Evolutionary conservation across 2,329 filamentous ascomycete species (phyloP), one percentile per base, ranked within the genome.

Genomic region (Aspergillus felis): DNA sequence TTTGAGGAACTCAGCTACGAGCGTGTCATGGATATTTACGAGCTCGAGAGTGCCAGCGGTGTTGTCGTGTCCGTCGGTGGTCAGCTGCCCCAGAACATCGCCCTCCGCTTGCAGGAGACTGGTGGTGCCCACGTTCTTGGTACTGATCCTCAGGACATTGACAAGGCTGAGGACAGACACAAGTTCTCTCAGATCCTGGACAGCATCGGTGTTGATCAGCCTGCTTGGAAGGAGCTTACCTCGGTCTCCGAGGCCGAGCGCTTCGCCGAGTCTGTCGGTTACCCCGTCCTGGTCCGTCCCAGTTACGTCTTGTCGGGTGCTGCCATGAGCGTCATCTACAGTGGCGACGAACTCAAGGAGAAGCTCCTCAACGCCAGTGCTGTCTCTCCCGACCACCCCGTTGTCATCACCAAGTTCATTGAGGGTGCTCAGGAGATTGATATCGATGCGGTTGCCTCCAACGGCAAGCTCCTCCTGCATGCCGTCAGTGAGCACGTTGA

Each of bases 151-250:
- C 83, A 87, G 70, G 91, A 97, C 70, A 99, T 99, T 65, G 94
- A 99, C 83, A 95, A 92, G 81, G 94, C 94, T 50, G 94, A 99
- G 78, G 92, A 99, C 74, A 87, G 94, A 72, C 92, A 97, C 76
- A 97, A 99, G 77, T 99, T 99, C 82, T 97, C 93, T 24, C 89
- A 92, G 69, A 97, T 97, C 63, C 84, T 99, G 49, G 94, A 99
- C 76, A 95, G 90, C 75, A 97, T 97, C 67, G 93, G 92, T 58
- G 87, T 99, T 56, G 93, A 97, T 73, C 94, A 99, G 78, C 94
- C 94, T 38, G 92, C 91, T 9, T 99, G 94, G 94, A 96, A 96
- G 78, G 94, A 99, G 75, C 86, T 97, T 42, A 96, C 90, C 29
- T 97, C 91, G 17, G 90, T 93, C 60, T 80, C 88, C 61, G 94